phyloP scores from a whole-genome alignment of 768 basidiomycete genomes.

The Termitomyces sp. region DNA sequence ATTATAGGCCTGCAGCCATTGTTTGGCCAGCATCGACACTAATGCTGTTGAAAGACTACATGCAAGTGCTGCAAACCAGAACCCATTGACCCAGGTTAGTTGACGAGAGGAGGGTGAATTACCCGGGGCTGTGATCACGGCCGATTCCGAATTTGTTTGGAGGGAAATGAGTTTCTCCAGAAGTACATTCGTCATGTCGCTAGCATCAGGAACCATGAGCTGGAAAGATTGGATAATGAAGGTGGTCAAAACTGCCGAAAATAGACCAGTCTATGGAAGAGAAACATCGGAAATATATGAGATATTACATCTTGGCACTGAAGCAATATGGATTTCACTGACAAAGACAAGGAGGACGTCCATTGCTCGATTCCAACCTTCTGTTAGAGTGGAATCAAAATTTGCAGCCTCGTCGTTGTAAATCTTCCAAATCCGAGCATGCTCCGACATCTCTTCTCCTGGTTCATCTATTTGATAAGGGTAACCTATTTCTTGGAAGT shows the following conservation, averaged over 20 bases:
- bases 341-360: slow-evolving; percentile 42
- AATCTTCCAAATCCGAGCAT: slow-evolving; percentile 34
- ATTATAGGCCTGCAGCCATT: slow-evolving; percentile 35
- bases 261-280: slow-evolving; percentile 31
- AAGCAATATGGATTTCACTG: slow-evolving; percentile 15
- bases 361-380: slow-evolving; percentile 37
- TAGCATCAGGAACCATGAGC: slow-evolving; percentile 26
- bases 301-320: background rate
- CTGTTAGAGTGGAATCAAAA: slow-evolving; percentile 27
- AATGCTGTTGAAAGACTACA: slow-evolving; percentile 38
- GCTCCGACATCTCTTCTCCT: slow-evolving; percentile 28
- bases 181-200: slow-evolving; percentile 30
- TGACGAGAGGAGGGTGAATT: slow-evolving; percentile 16
- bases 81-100: slow-evolving; percentile 37
- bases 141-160: slow-evolving; percentile 15
- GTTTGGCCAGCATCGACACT: slow-evolving; percentile 41
- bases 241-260: slow-evolving; percentile 38
- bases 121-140: background rate
- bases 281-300: background rate
- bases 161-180: slow-evolving; percentile 25
- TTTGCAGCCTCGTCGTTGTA: slow-evolving; percentile 36
- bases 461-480: slow-evolving; percentile 20
- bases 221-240: slow-evolving; percentile 40
- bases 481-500: background rate
- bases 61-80: slow-evolving; percentile 40